Evolutionary conservation across 192 early-diverging fungal genomes (phyloP).

Genomic region (Piromyces sp.): DNA sequence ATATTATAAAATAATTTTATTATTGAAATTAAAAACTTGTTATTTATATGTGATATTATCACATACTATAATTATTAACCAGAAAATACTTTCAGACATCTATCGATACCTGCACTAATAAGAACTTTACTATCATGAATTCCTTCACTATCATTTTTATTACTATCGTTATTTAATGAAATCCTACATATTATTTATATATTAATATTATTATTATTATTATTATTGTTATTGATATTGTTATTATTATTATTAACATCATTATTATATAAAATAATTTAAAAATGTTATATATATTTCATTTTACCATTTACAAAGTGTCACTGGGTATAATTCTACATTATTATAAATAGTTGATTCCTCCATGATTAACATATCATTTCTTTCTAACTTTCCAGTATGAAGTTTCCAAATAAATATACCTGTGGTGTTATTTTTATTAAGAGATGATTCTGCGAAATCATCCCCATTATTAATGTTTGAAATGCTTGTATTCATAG

Average conservation of each 20-base stretch:
- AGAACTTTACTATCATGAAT: not conserved
- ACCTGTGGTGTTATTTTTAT: constrained; percentile 9
- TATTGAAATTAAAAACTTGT: too few species aligned
- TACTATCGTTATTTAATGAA: not conserved
- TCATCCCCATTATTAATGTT: not conserved
- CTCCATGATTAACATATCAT: constrained; percentile 25
- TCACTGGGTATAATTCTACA: not conserved
- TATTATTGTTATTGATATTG: too few species aligned
- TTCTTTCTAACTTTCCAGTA: constrained; percentile 22
- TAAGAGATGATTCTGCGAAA: not conserved
- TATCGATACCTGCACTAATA: not conserved
- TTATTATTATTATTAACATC: too few species aligned
- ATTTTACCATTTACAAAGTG: not conserved
- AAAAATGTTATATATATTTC: too few species aligned
- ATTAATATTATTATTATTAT: too few species aligned
- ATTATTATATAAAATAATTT: too few species aligned
- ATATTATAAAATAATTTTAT: too few species aligned
- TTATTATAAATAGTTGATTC: constrained; percentile 5
- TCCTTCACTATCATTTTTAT: not conserved
- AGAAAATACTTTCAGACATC: not conserved
- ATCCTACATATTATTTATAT: not conserved
- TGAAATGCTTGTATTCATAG: not conserved
- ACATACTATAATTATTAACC: too few species aligned
- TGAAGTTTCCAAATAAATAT: constrained; percentile 29
- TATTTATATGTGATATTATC: too few species aligned